A percentile compares a stretch with the other conserved stretches of the same genome.
These are phyloP conservation scores for Gynostemma pentaphyllum DNA, from an alignment of 306 rosid genomes.

Conservation along the genomic window DNA sequence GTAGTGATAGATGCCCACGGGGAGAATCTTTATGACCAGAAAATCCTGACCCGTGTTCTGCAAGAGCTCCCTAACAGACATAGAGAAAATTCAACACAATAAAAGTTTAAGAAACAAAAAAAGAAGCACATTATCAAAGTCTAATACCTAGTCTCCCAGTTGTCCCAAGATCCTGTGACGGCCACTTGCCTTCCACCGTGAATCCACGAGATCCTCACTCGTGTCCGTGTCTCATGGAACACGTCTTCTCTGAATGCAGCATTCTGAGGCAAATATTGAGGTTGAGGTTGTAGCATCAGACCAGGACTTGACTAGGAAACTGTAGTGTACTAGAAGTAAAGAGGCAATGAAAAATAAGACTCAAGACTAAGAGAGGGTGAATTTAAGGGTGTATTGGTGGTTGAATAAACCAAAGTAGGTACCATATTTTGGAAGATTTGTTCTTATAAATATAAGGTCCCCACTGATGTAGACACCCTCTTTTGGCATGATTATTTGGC, in stretches of 20 bases:
- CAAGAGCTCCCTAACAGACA: conserved; percentile 39
- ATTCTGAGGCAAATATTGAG: conserved; percentile 17
- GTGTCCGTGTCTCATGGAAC: conserved; percentile 24
- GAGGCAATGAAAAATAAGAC: conserved; percentile 16
- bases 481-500: conserved; percentile 10
- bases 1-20: conserved; percentile 37
- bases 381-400: neutral
- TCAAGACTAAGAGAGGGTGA: conserved; percentile 9
- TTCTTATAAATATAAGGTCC: conserved; percentile 12
- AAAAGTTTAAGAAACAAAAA: neutral
- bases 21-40: conserved; percentile 28
- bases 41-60: conserved; percentile 18
- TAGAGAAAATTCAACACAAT: conserved; percentile 7
- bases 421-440: conserved; percentile 5
- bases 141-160: conserved; percentile 46
- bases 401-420: conserved; percentile 11
- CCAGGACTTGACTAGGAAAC: conserved; percentile 19
- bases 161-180: conserved; percentile 81
- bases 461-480: conserved; percentile 4
- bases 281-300: conserved; percentile 17
- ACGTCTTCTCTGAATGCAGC: conserved; percentile 22
- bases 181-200: conserved; percentile 49
- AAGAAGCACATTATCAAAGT: neutral
- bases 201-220: conserved; percentile 56
- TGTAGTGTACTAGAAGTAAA: conserved; percentile 32